Conservation (phyloP, 2,329 filamentous ascomycete species). For the Aureobasidium lini region DNA sequence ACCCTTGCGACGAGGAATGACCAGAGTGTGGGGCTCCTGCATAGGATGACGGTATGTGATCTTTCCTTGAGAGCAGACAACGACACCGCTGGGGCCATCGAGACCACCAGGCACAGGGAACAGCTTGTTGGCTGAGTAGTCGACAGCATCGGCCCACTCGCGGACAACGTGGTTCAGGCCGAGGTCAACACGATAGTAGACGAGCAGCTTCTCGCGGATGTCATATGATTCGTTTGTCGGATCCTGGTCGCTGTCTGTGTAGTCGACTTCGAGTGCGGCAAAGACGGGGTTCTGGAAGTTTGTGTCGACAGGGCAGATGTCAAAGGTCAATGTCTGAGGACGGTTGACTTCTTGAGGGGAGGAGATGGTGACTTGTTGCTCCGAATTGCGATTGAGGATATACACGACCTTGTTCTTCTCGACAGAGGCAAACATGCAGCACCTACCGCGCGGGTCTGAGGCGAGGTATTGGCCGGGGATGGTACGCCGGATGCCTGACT, state of each 20-base stretch:
- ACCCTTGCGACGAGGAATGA: constrained; percentile 79
- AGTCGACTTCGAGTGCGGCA: constrained; percentile 88
- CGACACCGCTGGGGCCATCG: constrained; percentile 87
- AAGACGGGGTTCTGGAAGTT: constrained; percentile 97
- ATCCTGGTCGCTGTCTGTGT: constrained; percentile 85
- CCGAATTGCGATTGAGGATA: constrained; percentile 88
- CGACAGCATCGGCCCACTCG: constrained; percentile 92
- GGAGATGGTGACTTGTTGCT: constrained; percentile 92
- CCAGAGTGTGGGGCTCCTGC: constrained; percentile 78
- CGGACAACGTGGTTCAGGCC: constrained; percentile 95
- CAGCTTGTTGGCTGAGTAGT: constrained; percentile 78
- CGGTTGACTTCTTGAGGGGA: constrained; percentile 96
- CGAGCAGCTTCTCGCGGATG: constrained; percentile 79
- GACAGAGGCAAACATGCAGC: constrained; percentile 84
- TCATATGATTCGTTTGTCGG: constrained; percentile 73
- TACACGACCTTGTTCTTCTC: constrained; percentile 99
- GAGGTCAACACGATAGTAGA: constrained; percentile 96
- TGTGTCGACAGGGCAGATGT: constrained; percentile 81
- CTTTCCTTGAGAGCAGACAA: constrained; percentile 90
- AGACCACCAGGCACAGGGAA: constrained; percentile 93
- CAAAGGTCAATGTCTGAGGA: constrained; percentile 81
- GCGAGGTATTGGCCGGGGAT: constrained; percentile 94
- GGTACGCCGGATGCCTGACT: constrained; percentile 88
- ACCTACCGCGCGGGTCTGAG: constrained; percentile 89
- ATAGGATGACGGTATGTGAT: constrained; percentile 97